A percentile compares a stretch with the other conserved stretches of the same genome.
phyloP scores from a whole-genome alignment of 495 filamentous ascomycete species.

The Neurospora terricola region DNA sequence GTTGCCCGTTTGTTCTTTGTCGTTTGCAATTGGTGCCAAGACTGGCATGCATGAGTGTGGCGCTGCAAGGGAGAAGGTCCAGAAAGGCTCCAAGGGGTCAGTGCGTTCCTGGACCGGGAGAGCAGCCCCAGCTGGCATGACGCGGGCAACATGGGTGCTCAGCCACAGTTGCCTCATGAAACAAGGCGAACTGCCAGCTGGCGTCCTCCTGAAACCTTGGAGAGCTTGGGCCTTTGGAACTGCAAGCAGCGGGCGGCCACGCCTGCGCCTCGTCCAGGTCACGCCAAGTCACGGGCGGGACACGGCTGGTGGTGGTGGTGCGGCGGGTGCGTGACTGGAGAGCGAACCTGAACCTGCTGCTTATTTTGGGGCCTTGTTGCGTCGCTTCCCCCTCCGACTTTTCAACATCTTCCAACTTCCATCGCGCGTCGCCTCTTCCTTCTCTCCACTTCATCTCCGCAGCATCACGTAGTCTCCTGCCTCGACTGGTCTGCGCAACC shows the following conservation, averaged over 20 bases:
- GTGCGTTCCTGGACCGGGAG: neutral
- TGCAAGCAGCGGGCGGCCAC: neutral
- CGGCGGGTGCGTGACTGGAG: neutral
- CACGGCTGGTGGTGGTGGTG: neutral
- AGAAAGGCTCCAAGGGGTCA: neutral
- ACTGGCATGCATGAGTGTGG: neutral
- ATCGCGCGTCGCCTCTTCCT: conserved; percentile 5
- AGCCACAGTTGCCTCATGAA: neutral
- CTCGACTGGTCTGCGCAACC: neutral
- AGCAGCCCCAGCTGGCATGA: neutral
- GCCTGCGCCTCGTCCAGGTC: neutral
- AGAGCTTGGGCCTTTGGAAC: neutral
- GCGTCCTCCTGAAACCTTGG: neutral
- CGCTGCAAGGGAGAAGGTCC: neutral
- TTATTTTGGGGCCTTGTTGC: conserved; percentile 9
- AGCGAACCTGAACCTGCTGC: conserved; percentile 7
- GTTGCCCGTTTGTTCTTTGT: neutral
- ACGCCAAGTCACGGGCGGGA: neutral
- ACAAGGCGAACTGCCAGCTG: neutral
- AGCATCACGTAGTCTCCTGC: neutral
- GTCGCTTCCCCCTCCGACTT: conserved; percentile 8
- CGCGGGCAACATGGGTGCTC: neutral
- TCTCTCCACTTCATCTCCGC: conserved; percentile 10
- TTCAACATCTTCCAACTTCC: conserved; percentile 9
- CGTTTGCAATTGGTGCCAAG: neutral